phyloP scores from a whole-genome alignment of 768 basidiomycete genomes.

The Calvatia gigantea region DNA sequence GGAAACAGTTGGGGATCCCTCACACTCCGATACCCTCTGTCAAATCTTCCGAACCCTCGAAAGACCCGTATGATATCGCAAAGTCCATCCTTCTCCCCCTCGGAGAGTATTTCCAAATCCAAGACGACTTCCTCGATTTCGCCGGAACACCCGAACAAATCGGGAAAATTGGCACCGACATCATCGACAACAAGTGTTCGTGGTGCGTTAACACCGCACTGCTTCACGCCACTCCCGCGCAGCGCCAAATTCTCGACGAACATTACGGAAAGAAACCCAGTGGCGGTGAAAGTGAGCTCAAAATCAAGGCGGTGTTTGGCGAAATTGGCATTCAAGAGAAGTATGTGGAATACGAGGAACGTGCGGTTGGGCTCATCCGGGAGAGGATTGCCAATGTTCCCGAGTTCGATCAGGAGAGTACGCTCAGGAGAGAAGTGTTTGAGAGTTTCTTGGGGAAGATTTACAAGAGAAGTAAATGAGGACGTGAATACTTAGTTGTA shows the following conservation, averaged over 20 bases:
- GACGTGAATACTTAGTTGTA: not conserved
- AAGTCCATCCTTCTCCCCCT: conserved; percentile 83
- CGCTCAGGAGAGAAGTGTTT: conserved; percentile 68
- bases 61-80: conserved; percentile 59
- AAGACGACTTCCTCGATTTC: conserved; percentile 96
- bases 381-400: conserved; percentile 71
- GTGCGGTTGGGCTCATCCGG: conserved; percentile 62
- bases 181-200: conserved; percentile 97
- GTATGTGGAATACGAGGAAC: conserved; percentile 80
- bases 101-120: conserved; percentile 98
- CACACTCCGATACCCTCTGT: conserved; percentile 31
- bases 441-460: conserved; percentile 88
- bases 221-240: conserved; percentile 46
- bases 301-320: conserved; percentile 61
- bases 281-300: conserved; percentile 45
- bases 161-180: conserved; percentile 97
- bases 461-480: conserved; percentile 55
- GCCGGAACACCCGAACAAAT: conserved; percentile 87
- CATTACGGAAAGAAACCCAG: conserved; percentile 50
- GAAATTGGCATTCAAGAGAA: conserved; percentile 59
- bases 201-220: conserved; percentile 95
- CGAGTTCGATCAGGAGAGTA: conserved; percentile 43
- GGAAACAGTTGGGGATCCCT: too few species aligned
- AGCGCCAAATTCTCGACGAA: conserved; percentile 55
- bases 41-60: conserved; percentile 12